These are phyloP conservation scores for Geranomyces variabilis DNA, from an alignment of 192 early-diverging fungal species.

Conservation along the genomic window DNA sequence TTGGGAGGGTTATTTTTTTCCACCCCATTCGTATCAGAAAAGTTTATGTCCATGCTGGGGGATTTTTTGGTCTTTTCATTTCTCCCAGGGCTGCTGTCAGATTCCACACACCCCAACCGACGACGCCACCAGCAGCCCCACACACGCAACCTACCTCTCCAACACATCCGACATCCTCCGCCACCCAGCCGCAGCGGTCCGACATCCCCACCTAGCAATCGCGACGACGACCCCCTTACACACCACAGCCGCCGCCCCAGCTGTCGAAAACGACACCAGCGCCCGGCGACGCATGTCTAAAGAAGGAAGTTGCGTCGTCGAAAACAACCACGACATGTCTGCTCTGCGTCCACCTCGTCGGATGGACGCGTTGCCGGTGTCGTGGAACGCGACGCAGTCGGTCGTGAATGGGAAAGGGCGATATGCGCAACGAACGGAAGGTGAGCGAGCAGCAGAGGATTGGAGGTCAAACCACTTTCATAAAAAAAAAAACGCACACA, in stretches of 20 bases:
- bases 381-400: background rate
- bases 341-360: background rate
- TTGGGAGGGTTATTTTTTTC: no score
- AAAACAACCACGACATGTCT: background rate
- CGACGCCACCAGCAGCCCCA: background rate
- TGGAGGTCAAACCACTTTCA: background rate
- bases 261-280: background rate
- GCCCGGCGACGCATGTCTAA: background rate
- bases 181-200: background rate
- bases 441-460: background rate
- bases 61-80: background rate
- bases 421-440: conserved; percentile 3
- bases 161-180: conserved; percentile 12
- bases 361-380: conserved; percentile 3
- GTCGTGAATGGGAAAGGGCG: background rate
- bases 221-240: background rate
- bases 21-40: background rate
- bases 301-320: background rate
- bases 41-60: background rate
- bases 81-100: conserved; percentile 18
- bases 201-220: background rate
- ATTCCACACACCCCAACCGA: conserved; percentile 10
- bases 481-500: background rate
- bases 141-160: conserved; percentile 10
- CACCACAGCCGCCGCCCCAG: background rate